Evolutionary conservation across 345 rosid genomes (phyloP).

Genomic region (Lumnitzera littorea): DNA sequence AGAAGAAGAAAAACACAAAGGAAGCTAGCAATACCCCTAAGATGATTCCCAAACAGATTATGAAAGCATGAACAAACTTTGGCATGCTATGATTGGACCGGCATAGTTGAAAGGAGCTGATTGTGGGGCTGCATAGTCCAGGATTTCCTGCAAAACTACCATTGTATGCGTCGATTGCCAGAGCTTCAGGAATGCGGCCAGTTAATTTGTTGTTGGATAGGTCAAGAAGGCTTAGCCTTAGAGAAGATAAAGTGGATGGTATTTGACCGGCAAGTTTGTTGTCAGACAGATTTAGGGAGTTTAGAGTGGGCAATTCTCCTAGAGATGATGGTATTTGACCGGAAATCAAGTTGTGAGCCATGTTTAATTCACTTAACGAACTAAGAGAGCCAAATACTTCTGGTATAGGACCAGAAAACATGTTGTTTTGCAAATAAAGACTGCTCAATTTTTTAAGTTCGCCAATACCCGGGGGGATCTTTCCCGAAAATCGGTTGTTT

Average conservation of each 20-base stretch:
- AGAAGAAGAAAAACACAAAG: constrained; percentile 42
- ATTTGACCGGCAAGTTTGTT: constrained; percentile 63
- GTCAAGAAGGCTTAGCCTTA: constrained; percentile 78
- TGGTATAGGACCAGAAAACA: constrained; percentile 55
- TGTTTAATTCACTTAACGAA: constrained; percentile 51
- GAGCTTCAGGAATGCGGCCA: constrained; percentile 61
- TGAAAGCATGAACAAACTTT: constrained; percentile 30
- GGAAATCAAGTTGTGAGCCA: constrained; percentile 60
- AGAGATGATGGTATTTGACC: constrained; percentile 61
- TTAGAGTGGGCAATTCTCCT: constrained; percentile 59
- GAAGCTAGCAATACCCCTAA: constrained; percentile 37
- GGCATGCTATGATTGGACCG: constrained; percentile 32
- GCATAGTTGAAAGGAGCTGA: constrained; percentile 50
- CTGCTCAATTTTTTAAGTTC: constrained; percentile 41
- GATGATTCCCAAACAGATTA: constrained; percentile 46
- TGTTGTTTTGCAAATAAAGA: constrained; percentile 55
- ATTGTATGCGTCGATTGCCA: constrained; percentile 55
- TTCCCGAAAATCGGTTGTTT: constrained; percentile 56
- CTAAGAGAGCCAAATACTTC: constrained; percentile 51
- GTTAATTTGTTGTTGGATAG: constrained; percentile 54
- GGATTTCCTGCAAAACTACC: constrained; percentile 75
- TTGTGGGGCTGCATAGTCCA: constrained; percentile 56
- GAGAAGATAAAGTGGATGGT: constrained; percentile 56
- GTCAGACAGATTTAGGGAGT: constrained; percentile 61
- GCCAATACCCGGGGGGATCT: constrained; percentile 49